A percentile compares a stretch with the other conserved stretches of the same genome.
phyloP scores from a whole-genome alignment of 2,329 filamentous ascomycete genomes.

The Aureobasidium lini region DNA sequence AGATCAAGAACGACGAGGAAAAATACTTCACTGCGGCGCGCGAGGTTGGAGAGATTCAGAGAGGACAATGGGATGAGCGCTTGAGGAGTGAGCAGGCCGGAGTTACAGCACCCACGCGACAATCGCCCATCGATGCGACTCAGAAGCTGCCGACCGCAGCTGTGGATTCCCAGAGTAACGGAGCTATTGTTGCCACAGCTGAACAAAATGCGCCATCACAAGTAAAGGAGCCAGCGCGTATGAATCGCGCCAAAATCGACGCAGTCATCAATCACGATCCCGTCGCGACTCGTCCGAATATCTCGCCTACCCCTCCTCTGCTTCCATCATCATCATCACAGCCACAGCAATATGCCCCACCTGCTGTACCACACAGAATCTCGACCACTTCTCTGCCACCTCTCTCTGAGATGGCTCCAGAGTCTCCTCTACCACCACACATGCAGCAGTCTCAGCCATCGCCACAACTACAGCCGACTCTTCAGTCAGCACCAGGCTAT shows the following conservation, averaged over 20 bases:
- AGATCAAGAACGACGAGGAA: slow-evolving; percentile 68
- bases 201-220: neutral
- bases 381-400: slow-evolving; percentile 26
- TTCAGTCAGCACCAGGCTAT: slow-evolving; percentile 24
- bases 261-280: slow-evolving; percentile 32
- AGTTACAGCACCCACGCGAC: neutral
- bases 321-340: slow-evolving; percentile 19
- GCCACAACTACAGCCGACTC: slow-evolving; percentile 21
- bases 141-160: neutral
- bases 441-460: slow-evolving; percentile 16
- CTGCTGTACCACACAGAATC: neutral
- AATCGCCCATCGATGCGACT: neutral
- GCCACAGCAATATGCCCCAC: neutral
- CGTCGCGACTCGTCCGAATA: slow-evolving; percentile 23
- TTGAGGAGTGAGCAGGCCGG: slow-evolving; percentile 17
- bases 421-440: slow-evolving; percentile 25
- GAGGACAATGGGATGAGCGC: slow-evolving; percentile 46
- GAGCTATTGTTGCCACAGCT: neutral
- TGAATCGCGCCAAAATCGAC: slow-evolving; percentile 27
- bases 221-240: neutral
- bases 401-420: slow-evolving; percentile 29
- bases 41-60: slow-evolving; percentile 63
- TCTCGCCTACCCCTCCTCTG: slow-evolving; percentile 20
- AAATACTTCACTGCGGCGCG: slow-evolving; percentile 55
- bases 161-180: neutral